Evolutionary conservation across 441 rosid genomes (phyloP).

Genomic region (Macaranga tanarius): DNA sequence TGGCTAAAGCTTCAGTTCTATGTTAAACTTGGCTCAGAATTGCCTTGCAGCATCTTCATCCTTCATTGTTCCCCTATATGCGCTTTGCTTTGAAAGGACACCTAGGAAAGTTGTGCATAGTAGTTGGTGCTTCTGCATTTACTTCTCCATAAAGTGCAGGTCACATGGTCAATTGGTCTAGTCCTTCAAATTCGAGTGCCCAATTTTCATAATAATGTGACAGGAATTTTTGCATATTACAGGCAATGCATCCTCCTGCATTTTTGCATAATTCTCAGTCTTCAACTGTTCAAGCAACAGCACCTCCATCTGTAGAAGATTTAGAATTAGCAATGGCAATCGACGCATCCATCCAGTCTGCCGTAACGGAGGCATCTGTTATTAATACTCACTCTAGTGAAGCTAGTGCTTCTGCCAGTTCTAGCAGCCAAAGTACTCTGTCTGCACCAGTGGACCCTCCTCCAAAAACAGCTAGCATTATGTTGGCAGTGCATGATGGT

Average conservation of each 20-base stretch:
- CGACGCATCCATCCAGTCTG: conserved; percentile 68
- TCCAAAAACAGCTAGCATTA: conserved; percentile 33
- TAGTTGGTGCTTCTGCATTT: not conserved
- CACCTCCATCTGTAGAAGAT: conserved; percentile 62
- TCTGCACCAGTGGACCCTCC: conserved; percentile 27
- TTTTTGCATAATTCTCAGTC: conserved; percentile 48
- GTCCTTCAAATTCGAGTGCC: not conserved
- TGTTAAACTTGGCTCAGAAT: not conserved
- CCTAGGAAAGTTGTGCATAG: not conserved
- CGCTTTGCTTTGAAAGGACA: not conserved
- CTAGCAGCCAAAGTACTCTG: conserved; percentile 17
- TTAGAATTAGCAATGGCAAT: conserved; percentile 67
- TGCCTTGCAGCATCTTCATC: not conserved
- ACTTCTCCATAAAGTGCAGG: not conserved
- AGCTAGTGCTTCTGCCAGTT: conserved; percentile 50
- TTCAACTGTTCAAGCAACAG: conserved; percentile 53
- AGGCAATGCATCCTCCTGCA: conserved; percentile 68
- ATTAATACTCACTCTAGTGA: conserved; percentile 32
- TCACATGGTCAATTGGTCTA: not conserved
- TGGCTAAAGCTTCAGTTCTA: no score
- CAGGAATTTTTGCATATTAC: conserved; percentile 23
- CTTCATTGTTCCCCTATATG: not conserved
- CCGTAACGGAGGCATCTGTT: conserved; percentile 37
- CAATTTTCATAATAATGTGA: not conserved
- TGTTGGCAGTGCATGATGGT: conserved; percentile 30